Evolutionary conservation across 768 basidiomycete genomes (phyloP), one percentile per base, ranked within the genome.

Genomic region (Mycena galopus): DNA sequence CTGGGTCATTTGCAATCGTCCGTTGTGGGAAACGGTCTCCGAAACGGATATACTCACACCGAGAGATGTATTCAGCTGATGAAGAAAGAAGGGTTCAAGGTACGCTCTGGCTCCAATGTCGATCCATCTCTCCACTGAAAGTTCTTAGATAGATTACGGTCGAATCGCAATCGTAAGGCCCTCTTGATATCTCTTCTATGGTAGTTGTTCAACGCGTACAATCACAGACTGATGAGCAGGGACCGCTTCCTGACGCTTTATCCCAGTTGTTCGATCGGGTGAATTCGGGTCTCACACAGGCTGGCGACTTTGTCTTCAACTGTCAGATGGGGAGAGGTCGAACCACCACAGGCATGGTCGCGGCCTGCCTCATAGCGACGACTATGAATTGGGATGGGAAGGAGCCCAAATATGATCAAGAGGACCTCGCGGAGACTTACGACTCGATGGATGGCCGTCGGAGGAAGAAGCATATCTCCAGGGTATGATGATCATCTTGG

Each of bases 341-440:
- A 44, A 99, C 98, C 8, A 99, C 98, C 0, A 98, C 96, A 0
- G 98, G 98, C 7, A 99, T 98, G 96, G 90, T 96, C 67, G 91
- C 92, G 29, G 95, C 95, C 0, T 94, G 92, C 67, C 84, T 98
- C 29, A 94, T 98, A 63, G 93, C 96, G 14, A 94, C 91, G 3
- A 89, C 89, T 11, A 84, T 88, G 82, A 85, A 86, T 60, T 93
- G 93, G 91, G 79, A 84, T 50, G 86, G 82, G 32, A 82, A 85
- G 65, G 84, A 87, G 60, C 81, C 81, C 32, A 78, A 83, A 76
- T 83, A 84, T 27, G 75, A 77, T 59, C 69, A 73, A 25, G 80
- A 84, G 27, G 81, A 82, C 51, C 59, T 78, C 14, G 42, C 83
- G 21, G 85, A 86, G 47, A 82, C 85, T 51, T 93, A 91, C 67